A percentile compares a stretch with the other conserved stretches of the same genome.
Evolutionary conservation across 2,329 filamentous ascomycete genomes (phyloP).

Genomic region (Penicillium digitatum): DNA sequence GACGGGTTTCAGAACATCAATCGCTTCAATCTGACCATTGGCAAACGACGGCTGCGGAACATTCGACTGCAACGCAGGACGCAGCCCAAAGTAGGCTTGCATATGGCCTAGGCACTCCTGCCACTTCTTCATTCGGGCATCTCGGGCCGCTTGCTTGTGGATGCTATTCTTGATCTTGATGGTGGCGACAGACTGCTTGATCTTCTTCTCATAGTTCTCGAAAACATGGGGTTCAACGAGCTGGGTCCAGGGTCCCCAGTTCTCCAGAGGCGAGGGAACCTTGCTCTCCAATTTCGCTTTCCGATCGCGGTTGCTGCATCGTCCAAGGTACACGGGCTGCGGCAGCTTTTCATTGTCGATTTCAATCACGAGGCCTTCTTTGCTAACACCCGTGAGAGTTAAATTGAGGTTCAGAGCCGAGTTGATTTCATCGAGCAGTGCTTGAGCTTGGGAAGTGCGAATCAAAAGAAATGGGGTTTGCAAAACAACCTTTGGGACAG

Average conservation of each 20-base stretch:
- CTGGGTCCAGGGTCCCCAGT: not conserved
- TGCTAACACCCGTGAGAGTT: conserved; percentile 54
- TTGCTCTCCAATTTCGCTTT: conserved; percentile 35
- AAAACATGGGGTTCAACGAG: not conserved
- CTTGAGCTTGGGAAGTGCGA: conserved; percentile 60
- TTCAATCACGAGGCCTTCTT: conserved; percentile 55
- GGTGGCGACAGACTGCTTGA: conserved; percentile 51
- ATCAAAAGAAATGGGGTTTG: conserved; percentile 63
- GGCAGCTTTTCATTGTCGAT: conserved; percentile 61
- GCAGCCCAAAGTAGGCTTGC: conserved; percentile 68
- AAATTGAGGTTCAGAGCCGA: conserved; percentile 49
- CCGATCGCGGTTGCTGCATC: conserved; percentile 47
- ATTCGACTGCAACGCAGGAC: conserved; percentile 20
- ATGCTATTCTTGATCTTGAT: conserved; percentile 50
- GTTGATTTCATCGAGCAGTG: conserved; percentile 64
- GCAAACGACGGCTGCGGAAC: conserved; percentile 1
- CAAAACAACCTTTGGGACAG: conserved; percentile 48
- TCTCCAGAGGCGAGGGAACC: conserved; percentile 28
- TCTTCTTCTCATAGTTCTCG: conserved; percentile 41
- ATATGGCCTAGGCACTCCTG: conserved; percentile 58
- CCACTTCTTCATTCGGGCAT: conserved; percentile 35
- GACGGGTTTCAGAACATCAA: conserved; percentile 46
- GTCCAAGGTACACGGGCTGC: conserved; percentile 65
- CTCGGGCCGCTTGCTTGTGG: conserved; percentile 48
- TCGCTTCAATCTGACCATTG: conserved; percentile 12